These are phyloP conservation scores for Cyberlindnera maritima DNA, from an alignment of 805 yeast genomes.

Conservation along the genomic window DNA sequence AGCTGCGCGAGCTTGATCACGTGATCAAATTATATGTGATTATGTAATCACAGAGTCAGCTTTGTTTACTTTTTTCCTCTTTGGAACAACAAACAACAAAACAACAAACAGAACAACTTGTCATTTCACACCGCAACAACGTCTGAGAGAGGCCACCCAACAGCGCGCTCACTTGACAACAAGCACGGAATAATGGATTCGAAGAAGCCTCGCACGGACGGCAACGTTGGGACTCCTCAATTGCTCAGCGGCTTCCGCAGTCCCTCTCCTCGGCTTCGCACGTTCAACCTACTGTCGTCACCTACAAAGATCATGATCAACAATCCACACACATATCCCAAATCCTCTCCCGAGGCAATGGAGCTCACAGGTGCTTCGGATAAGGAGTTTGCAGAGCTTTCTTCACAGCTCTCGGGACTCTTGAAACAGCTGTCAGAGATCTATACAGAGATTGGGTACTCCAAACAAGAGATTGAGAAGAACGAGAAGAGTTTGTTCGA, in stretches of 20 bases:
- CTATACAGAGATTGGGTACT: conserved; percentile 54
- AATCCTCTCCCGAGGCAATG: conserved; percentile 8
- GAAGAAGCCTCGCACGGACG: neutral
- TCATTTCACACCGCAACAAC: no score
- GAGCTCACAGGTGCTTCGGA: neutral
- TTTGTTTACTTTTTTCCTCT: conserved; percentile 15
- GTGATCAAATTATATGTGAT: no score
- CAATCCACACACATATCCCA: conserved; percentile 2
- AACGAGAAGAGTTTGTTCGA: conserved; percentile 51
- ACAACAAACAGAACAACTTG: neutral
- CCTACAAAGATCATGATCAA: conserved; percentile 24
- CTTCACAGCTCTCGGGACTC: conserved; percentile 17
- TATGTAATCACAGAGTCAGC: neutral
- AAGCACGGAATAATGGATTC: neutral
- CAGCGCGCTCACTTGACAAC: neutral
- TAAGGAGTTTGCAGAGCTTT: conserved; percentile 18
- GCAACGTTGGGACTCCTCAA: conserved; percentile 1
- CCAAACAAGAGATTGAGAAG: conserved; percentile 43
- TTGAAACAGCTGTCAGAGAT: conserved; percentile 42
- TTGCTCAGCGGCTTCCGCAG: conserved; percentile 13
- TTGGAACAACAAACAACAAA: conserved; percentile 16
- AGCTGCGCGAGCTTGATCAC: no score
- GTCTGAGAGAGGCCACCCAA: no score
- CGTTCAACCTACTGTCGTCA: conserved; percentile 24
- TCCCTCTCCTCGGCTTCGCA: conserved; percentile 16